Percentiles rank a stretch among this genome's conserved stretches.
phyloP scores from a whole-genome alignment of 2,329 filamentous ascomycete genomes.

The Fusarium torreyae region DNA sequence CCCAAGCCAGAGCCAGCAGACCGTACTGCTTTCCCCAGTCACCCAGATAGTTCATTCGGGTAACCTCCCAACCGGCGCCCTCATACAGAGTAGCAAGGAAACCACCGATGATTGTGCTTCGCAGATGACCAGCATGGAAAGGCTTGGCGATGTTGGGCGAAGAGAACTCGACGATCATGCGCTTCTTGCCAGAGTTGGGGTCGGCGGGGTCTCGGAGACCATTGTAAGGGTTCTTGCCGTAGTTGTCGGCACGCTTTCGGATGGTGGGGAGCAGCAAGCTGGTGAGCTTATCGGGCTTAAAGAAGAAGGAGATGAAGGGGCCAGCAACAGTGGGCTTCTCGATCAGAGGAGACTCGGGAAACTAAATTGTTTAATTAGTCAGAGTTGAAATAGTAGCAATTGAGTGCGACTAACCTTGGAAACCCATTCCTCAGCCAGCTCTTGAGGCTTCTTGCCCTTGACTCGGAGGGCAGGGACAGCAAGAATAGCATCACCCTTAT shows the following conservation, averaged over 20 bases:
- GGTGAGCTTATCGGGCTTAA: conserved; percentile 78
- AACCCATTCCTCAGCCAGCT: conserved; percentile 73
- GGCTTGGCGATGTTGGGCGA: conserved; percentile 91
- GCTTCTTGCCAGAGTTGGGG: conserved; percentile 73
- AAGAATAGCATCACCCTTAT: conserved; percentile 86
- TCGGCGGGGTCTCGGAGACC: conserved; percentile 75
- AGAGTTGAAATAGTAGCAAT: not conserved
- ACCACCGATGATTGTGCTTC: conserved; percentile 84
- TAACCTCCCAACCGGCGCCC: conserved; percentile 79
- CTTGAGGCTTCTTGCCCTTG: conserved; percentile 77
- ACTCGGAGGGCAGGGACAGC: conserved; percentile 85
- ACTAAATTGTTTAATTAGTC: conserved; percentile 60
- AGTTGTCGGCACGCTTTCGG: conserved; percentile 72
- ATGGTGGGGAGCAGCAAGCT: conserved; percentile 79
- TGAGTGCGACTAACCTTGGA: conserved; percentile 63
- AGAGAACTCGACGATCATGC: conserved; percentile 84
- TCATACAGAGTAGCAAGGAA: conserved; percentile 82
- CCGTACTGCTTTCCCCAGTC: conserved; percentile 53
- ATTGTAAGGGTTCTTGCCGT: conserved; percentile 65
- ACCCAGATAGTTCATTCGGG: conserved; percentile 73
- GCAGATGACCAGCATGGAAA: conserved; percentile 83
- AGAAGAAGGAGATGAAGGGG: conserved; percentile 84
- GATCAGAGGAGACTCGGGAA: conserved; percentile 81
- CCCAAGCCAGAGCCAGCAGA: conserved; percentile 75
- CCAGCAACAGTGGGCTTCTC: conserved; percentile 77